These are phyloP conservation scores for Moesziomyces parantarcticus DNA, from an alignment of 1,284 basidiomycete genomes.

Conservation along the genomic window DNA sequence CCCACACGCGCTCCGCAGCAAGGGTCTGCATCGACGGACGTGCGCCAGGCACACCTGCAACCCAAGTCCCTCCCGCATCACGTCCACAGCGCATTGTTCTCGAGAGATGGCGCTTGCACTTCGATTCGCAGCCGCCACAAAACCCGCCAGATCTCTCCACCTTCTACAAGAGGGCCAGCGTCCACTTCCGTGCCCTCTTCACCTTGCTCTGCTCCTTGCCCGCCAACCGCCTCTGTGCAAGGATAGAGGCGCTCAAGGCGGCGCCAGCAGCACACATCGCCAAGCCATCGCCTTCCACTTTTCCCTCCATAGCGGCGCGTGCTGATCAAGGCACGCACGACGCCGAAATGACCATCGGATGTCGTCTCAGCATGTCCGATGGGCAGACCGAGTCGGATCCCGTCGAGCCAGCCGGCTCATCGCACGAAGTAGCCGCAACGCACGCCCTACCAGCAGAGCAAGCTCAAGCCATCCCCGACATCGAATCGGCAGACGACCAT, in stretches of 20 bases:
- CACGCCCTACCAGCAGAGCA: constrained; percentile 12
- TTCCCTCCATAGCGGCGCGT: constrained; percentile 23
- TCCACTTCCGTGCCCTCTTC: constrained; percentile 65
- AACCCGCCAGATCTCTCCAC: constrained; percentile 57
- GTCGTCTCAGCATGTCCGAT: constrained; percentile 45
- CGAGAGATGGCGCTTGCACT: constrained; percentile 49
- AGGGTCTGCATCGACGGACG: constrained; percentile 27
- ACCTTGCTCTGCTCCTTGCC: constrained; percentile 60
- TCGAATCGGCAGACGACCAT: neutral
- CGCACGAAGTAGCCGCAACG: constrained; percentile 14
- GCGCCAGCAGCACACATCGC: constrained; percentile 4
- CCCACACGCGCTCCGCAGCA: neutral
- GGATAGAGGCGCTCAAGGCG: constrained; percentile 28
- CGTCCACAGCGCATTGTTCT: constrained; percentile 39
- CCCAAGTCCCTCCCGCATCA: neutral
- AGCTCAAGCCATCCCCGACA: neutral
- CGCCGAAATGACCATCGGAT: constrained; percentile 46
- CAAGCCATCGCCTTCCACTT: neutral
- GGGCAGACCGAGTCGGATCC: neutral
- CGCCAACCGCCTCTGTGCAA: constrained; percentile 50
- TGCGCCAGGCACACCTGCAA: constrained; percentile 1
- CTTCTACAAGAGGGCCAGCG: constrained; percentile 67
- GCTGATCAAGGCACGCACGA: constrained; percentile 26
- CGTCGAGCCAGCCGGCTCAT: neutral
- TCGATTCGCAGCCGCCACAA: constrained; percentile 19